A percentile compares a stretch with the other conserved stretches of the same genome.
phyloP scores from a whole-genome alignment of 2,329 filamentous ascomycete species.

The Coniochaeta prunicola region DNA sequence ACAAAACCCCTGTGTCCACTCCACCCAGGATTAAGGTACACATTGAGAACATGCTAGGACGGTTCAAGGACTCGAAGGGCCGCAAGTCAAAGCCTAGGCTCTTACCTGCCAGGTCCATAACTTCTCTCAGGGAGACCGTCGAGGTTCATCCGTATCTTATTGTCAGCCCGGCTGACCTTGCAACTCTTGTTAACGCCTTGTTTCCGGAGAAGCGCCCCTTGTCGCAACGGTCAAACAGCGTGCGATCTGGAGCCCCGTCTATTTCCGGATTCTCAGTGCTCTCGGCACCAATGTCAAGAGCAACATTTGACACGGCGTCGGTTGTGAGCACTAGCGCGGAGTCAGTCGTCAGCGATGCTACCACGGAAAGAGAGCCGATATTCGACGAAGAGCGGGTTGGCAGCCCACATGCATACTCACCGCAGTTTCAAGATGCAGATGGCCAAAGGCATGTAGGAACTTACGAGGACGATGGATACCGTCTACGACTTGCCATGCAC shows the following conservation, averaged over 20 bases:
- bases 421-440: slow-evolving; percentile 37
- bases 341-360: slow-evolving; percentile 63
- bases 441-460: slow-evolving; percentile 37
- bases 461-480: slow-evolving; percentile 58
- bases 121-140: slow-evolving; percentile 65
- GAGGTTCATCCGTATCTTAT: slow-evolving; percentile 77
- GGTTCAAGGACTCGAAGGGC: slow-evolving; percentile 50
- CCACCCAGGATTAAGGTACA: slow-evolving; percentile 58
- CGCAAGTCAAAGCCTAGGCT: slow-evolving; percentile 48
- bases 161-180: slow-evolving; percentile 69
- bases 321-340: slow-evolving; percentile 66
- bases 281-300: slow-evolving; percentile 62
- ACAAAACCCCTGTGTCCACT: slow-evolving; percentile 54
- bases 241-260: slow-evolving; percentile 60
- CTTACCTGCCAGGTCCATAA: slow-evolving; percentile 64
- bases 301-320: slow-evolving; percentile 58
- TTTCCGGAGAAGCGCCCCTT: slow-evolving; percentile 68
- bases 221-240: slow-evolving; percentile 54
- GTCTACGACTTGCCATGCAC: slow-evolving; percentile 59
- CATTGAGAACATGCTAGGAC: slow-evolving; percentile 63
- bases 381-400: slow-evolving; percentile 46
- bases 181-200: slow-evolving; percentile 73
- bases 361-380: slow-evolving; percentile 57
- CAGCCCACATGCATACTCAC: slow-evolving; percentile 48
- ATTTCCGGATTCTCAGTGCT: slow-evolving; percentile 60